A percentile compares a stretch with the other conserved stretches of the same genome.
Evolutionary conservation across 2,329 filamentous ascomycete species (phyloP).

Genomic region (Aspergillus amoenus): DNA sequence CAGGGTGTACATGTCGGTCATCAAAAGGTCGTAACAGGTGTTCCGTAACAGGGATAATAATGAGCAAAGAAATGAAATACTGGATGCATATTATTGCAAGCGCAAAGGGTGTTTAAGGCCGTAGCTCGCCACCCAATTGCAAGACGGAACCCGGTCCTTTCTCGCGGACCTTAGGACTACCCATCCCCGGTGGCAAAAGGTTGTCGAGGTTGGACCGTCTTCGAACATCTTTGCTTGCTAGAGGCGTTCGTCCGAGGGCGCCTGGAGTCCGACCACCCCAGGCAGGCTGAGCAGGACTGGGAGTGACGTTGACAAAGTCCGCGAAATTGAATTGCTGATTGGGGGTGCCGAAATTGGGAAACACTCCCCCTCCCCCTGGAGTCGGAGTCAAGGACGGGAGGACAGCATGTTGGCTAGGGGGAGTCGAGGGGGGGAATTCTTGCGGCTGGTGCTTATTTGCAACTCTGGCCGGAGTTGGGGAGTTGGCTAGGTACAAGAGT

Average conservation of each 20-base stretch:
- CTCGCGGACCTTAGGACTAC: slow-evolving; percentile 40
- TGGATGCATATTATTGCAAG: too few relatives aligned
- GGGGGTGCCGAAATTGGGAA: slow-evolving; percentile 75
- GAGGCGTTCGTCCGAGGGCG: slow-evolving; percentile 64
- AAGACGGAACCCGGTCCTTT: slow-evolving; percentile 59
- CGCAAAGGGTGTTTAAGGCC: slow-evolving; percentile 39
- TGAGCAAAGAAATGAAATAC: slow-evolving; percentile 12
- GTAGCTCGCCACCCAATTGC: slow-evolving; percentile 65
- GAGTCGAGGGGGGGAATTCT: slow-evolving; percentile 68
- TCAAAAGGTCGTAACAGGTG: slow-evolving; percentile 21
- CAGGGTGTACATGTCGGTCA: slow-evolving; percentile 22
- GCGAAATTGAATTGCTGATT: slow-evolving; percentile 88
- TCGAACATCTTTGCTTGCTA: slow-evolving; percentile 66
- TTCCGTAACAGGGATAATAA: slow-evolving; percentile 11
- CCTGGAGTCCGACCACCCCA: slow-evolving; percentile 65
- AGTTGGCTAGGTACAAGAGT: slow-evolving; percentile 82
- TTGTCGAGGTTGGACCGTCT: slow-evolving; percentile 77
- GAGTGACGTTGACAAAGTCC: slow-evolving; percentile 96
- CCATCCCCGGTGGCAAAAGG: slow-evolving; percentile 56
- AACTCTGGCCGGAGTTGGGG: slow-evolving; percentile 77
- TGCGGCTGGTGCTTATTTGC: slow-evolving; percentile 47
- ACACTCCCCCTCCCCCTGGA: slow-evolving; percentile 67
- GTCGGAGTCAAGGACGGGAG: slow-evolving; percentile 55
- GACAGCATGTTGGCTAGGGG: slow-evolving; percentile 62
- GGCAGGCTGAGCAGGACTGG: slow-evolving; percentile 84